Base-by-base conservation (phyloP, 805 yeast genomes). In the Metschnikowia matae region DNA sequence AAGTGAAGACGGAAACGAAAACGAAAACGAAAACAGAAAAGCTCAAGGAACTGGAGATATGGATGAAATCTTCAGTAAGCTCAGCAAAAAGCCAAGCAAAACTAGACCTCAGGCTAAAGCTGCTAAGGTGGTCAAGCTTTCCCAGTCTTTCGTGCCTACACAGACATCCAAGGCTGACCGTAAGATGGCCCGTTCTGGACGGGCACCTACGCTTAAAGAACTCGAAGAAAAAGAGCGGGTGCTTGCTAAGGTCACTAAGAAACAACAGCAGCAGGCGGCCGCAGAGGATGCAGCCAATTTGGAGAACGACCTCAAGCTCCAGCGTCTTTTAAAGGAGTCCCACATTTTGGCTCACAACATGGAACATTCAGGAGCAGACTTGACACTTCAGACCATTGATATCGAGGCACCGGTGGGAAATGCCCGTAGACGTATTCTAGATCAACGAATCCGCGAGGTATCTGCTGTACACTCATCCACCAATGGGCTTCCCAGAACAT, bases 231-330 rank as follows among this genome's bases (percentile, higher is more conserved):
- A 65, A 44, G 64, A 67, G 48, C 52, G 59, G 36, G 55, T 51
- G 36, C 50, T 60, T 0, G 48, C 46, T 23, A 67, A 68, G 49
- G 53, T 57, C 62, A 71, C 68, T 17, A 68, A 67, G 48, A 67
- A 63, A 54, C 74, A 70, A 53, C 63, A 65, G 53, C 62, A 65
- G 38, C 58, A 68, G 54, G 64, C 69, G 6, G 67, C 67, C 31
- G 62, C 68, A 53, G 79, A 74, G 50, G 77, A 73, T 47, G 64
- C 60, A 7, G 78, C 84, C 26, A 81, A 86, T 58, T 58, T 85
- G 54, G 78, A 83, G 52, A 84, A 85, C 56, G 94, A 86, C 64
- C 60, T 85, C n/a, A 87, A 83, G 57, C 68, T 87, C 44, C 91
- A 87, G 62, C 68, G 90, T 51, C 76, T 87, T 40, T 63, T 87